Evolutionary conservation across 441 rosid species (phyloP).

Genomic region (Bruguiera hainesii): DNA sequence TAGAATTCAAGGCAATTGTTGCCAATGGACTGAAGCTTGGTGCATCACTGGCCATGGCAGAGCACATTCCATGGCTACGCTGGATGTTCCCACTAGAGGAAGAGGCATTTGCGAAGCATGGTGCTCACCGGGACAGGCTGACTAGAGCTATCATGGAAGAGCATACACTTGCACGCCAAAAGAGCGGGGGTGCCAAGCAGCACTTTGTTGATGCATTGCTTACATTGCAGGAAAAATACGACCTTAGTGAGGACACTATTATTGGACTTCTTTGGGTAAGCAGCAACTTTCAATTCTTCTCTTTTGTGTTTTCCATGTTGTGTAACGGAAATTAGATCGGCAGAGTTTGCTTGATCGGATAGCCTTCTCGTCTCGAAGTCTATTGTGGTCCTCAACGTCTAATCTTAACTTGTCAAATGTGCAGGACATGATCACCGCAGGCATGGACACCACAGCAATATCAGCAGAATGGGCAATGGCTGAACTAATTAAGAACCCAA

Average conservation of each 20-base stretch:
- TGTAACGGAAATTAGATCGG: neutral
- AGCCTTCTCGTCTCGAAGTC: too few relatives aligned
- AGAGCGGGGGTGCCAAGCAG: conserved; percentile 49
- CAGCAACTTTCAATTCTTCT: neutral
- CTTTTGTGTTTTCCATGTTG: neutral
- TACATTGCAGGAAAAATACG: conserved; percentile 61
- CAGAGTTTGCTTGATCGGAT: too few relatives aligned
- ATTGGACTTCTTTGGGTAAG: conserved; percentile 6
- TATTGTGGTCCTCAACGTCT: too few relatives aligned
- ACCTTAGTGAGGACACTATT: conserved; percentile 20
- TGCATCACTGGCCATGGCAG: conserved; percentile 14
- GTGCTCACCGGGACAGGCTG: conserved; percentile 51
- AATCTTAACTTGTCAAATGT: neutral
- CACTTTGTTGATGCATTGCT: conserved; percentile 80
- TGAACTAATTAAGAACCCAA: conserved; percentile 55
- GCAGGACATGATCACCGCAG: conserved; percentile 42
- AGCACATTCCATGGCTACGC: conserved; percentile 60
- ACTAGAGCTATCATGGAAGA: conserved; percentile 69
- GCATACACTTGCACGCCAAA: conserved; percentile 51
- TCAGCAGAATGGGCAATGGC: conserved; percentile 77
- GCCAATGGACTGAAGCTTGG: conserved; percentile 60
- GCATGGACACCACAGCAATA: conserved; percentile 72
- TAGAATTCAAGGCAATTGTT: conserved; percentile 71
- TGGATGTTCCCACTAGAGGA: conserved; percentile 76
- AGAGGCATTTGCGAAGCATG: conserved; percentile 52